Evolutionary conservation across 2,329 filamentous ascomycete genomes (phyloP), one percentile per base, ranked within the genome.

Genomic region (Calonectria henricotiae): DNA sequence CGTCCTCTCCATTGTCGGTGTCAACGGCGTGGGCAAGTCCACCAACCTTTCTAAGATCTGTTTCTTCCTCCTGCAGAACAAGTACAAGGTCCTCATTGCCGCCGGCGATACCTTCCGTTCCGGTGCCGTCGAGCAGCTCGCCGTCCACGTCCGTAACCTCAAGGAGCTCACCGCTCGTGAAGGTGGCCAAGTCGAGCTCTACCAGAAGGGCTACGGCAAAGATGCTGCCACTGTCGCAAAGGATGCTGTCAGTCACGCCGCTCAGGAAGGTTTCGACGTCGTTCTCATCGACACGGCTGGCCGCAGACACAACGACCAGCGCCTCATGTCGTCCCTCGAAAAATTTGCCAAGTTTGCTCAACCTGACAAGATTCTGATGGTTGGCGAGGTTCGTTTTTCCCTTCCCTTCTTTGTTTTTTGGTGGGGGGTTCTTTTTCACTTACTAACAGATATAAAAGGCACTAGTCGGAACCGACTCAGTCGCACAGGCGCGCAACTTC

Each of bases 361-460:
- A 74, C 97, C 97, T 0, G 96, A 99, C 83, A 98, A 99, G 87
- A 98, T 99, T 74, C 90, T 99, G 80, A 98, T 99, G 95, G 96
- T 99, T 73, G 89, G 87, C 77, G 87, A 89, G 81, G 85, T 85
- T 80, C 65, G 81, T 71, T 25, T 83, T 83, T 78, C 67, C 79
- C 25, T 41, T 23, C 27, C n/a, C 30, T 35, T 44, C 35, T 20
- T 41, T 37, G 8, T 39, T 20, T 41, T 37, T 9, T 25, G 20
- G 4, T 15, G 20, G 20, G 20, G 20, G 20, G 20, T 20, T 20
- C 25, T 20, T 17, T 35, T n/a, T 17, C 15, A n/a, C 43, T n/a
- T 25, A 35, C 41, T 76, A 51, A 75, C 46, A 47, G 12, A 5
- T 39, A 58, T 72, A 89, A 55, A 25, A 58, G 88, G 96, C 96